Evolutionary conservation across 257 asterid genomes (phyloP).

Genomic region (Avicennia marina): DNA sequence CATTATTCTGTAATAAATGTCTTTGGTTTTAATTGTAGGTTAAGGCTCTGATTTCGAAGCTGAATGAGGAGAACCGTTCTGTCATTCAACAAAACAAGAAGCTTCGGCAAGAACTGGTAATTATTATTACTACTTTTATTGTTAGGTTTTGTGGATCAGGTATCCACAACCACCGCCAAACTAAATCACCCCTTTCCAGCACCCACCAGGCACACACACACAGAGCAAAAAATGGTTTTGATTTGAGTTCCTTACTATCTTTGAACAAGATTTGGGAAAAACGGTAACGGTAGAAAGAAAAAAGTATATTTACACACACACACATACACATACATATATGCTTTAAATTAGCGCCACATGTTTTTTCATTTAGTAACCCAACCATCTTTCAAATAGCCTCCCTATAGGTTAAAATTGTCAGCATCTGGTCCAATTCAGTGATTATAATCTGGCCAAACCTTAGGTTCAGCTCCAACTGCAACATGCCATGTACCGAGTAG

Average conservation of each 20-base stretch:
- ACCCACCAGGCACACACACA: background rate
- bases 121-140: conserved; percentile 1
- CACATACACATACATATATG: no score
- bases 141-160: conserved; percentile 2
- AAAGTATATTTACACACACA: no score
- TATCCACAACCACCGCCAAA: background rate
- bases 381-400: no score
- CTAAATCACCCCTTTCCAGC: background rate
- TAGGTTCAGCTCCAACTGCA: no score
- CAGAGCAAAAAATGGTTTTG: background rate
- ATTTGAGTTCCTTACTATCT: conserved; percentile 1
- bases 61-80: conserved; percentile 69
- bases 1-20: conserved; percentile 5
- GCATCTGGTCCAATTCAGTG: no score
- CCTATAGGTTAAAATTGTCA: no score
- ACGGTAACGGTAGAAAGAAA: no score
- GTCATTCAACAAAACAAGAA: conserved; percentile 60
- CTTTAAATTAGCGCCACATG: no score
- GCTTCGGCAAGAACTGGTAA: conserved; percentile 66
- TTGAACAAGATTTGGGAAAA: no score
- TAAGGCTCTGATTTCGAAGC: conserved; percentile 64
- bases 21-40: conserved; percentile 41
- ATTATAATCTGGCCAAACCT: no score
- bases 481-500: no score
- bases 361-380: no score